Evolutionary conservation across 169 alveolate genomes (phyloP).

Genomic region (Cyclospora cayetanensis): DNA sequence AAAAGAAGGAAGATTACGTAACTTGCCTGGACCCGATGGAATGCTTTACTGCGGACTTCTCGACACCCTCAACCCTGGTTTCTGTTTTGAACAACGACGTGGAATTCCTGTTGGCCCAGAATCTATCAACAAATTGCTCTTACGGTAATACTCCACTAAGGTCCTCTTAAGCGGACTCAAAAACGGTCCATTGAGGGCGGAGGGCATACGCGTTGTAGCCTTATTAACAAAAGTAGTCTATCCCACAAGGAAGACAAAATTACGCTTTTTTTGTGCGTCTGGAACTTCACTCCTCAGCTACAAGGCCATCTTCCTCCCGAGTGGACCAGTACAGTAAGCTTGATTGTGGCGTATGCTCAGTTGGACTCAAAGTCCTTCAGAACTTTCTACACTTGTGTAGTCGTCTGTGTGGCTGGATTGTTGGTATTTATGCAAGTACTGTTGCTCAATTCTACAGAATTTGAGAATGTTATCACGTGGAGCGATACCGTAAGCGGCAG

Average conservation of each 20-base stretch:
- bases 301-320: neutral
- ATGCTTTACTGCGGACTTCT: slow-evolving; percentile 21
- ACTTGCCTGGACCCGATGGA: neutral
- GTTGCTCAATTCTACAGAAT: neutral
- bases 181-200: no score
- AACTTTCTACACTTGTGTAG: no score
- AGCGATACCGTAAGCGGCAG: slow-evolving; percentile 22
- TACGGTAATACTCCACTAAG: slow-evolving; percentile 16
- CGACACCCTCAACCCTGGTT: neutral
- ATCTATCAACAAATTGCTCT: slow-evolving; percentile 20
- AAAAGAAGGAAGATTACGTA: neutral
- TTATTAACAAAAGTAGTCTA: no score
- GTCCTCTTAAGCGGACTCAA: no score
- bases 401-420: no score
- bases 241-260: no score
- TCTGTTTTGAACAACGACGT: neutral
- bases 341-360: no score
- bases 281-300: neutral
- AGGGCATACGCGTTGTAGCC: no score
- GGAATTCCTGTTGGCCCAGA: neutral
- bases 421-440: no score
- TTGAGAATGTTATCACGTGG: neutral
- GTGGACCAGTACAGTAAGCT: slow-evolving; percentile 23
- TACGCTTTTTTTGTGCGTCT: neutral
- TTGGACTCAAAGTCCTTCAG: no score